phyloP scores from a whole-genome alignment of 805 yeast species.

The Candida hungchunana region DNA sequence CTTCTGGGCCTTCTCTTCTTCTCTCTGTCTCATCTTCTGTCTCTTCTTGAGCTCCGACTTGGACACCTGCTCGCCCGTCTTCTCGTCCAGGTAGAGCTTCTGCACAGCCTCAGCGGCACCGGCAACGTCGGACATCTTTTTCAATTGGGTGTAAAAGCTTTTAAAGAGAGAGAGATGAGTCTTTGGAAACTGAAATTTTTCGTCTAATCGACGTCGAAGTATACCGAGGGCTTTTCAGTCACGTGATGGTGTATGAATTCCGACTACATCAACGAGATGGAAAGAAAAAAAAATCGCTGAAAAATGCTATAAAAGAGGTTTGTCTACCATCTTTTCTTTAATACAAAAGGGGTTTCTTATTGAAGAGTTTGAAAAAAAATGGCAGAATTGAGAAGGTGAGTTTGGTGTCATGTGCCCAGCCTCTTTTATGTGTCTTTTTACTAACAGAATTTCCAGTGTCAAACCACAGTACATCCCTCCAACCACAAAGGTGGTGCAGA shows the following conservation, averaged over 20 bases:
- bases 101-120: conserved; percentile 71
- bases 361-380: too few species aligned
- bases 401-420: not conserved
- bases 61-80: conserved; percentile 94
- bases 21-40: conserved; percentile 81
- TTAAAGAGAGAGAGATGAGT: not conserved
- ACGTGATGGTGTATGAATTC: conserved; percentile 1
- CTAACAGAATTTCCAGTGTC: conserved; percentile 1
- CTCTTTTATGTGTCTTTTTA: not conserved
- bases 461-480: conserved; percentile 17
- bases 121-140: conserved; percentile 23
- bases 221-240: not conserved
- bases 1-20: conserved; percentile 89
- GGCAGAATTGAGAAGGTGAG: conserved; percentile 10
- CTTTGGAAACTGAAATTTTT: too few species aligned
- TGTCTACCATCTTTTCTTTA: too few species aligned
- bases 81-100: conserved; percentile 82
- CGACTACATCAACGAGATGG: too few species aligned
- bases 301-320: not conserved
- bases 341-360: too few species aligned
- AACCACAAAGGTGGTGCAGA: conserved; percentile 18
- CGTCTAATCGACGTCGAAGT: too few species aligned
- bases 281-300: conserved; percentile 2
- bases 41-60: conserved; percentile 95
- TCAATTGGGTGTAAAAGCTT: not conserved